Conservation (phyloP, 2,329 filamentous ascomycete species). For the Penicillium verrucosum region DNA sequence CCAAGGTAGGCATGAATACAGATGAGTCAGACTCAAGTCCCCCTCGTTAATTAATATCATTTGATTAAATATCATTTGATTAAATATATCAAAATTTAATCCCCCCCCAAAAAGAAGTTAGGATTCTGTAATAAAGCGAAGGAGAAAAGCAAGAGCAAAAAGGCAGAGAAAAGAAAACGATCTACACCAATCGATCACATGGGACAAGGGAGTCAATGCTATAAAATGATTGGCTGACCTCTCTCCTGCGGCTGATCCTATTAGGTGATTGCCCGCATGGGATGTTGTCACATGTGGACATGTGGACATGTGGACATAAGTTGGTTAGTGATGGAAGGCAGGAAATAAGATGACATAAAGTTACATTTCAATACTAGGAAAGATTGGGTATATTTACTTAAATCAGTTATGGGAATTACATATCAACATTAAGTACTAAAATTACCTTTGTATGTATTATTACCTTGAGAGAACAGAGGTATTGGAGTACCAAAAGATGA, state of each 20-base stretch:
- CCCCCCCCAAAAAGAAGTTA: not conserved
- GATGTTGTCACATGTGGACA: conserved; percentile 24
- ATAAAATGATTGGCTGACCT: not conserved
- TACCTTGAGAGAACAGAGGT: not conserved
- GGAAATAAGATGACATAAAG: not conserved
- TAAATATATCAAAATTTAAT: not conserved
- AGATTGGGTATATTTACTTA: not conserved
- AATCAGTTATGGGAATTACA: not conserved
- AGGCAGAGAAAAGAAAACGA: not conserved
- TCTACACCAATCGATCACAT: not conserved
- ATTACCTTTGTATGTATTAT: not conserved
- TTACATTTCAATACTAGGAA: not conserved
- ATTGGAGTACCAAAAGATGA: conserved; percentile 1
- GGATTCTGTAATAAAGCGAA: not conserved
- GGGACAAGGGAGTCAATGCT: not conserved
- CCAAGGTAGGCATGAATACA: not conserved
- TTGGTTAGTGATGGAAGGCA: not conserved
- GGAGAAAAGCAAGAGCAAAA: not conserved
- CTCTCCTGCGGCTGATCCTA: conserved; percentile 1
- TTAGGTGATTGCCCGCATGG: conserved; percentile 19
- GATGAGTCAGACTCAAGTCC: not conserved
- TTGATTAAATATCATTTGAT: not conserved
- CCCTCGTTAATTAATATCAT: not conserved
- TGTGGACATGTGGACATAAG: not conserved
- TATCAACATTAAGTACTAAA: not conserved